These are phyloP conservation scores for Anthoceros angustus DNA, from an alignment of 225 moss, liverwort and hornwort genomes.

Conservation along the genomic window DNA sequence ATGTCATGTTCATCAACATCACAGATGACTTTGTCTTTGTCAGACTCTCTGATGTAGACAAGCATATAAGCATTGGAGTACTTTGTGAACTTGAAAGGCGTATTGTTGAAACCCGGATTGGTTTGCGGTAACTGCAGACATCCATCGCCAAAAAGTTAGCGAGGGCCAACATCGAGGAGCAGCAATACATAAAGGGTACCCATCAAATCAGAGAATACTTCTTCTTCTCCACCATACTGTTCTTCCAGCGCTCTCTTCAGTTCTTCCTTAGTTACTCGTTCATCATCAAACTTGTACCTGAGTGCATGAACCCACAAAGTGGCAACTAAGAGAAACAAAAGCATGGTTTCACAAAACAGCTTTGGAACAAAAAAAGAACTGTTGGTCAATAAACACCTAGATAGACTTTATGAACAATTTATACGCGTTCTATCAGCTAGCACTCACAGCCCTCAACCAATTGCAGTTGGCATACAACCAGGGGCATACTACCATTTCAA, in stretches of 20 bases:
- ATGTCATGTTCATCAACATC: slow-evolving; percentile 98
- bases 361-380: background rate
- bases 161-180: background rate
- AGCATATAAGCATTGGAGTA: slow-evolving; percentile 99
- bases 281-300: slow-evolving; percentile 99
- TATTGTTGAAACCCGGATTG: slow-evolving; percentile 99
- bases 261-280: slow-evolving; percentile 98
- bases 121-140: slow-evolving; percentile 84
- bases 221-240: slow-evolving; percentile 98
- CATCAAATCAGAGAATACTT: slow-evolving; percentile 25
- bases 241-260: slow-evolving; percentile 87
- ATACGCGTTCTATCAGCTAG: no score
- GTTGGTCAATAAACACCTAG: no score
- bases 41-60: slow-evolving; percentile 97
- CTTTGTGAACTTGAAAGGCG: slow-evolving; percentile 99
- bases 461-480: no score
- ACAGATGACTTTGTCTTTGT: slow-evolving; percentile 97
- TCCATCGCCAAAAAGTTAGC: background rate
- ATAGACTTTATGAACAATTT: no score
- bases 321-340: background rate
- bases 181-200: background rate
- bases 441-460: no score
- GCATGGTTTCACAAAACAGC: background rate
- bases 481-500: no score
- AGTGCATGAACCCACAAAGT: background rate